Percentiles rank a stretch among this genome's conserved stretches.
These are phyloP conservation scores for Flaveria robusta DNA, from an alignment of 129 eudicot genomes.

Conservation along the genomic window DNA sequence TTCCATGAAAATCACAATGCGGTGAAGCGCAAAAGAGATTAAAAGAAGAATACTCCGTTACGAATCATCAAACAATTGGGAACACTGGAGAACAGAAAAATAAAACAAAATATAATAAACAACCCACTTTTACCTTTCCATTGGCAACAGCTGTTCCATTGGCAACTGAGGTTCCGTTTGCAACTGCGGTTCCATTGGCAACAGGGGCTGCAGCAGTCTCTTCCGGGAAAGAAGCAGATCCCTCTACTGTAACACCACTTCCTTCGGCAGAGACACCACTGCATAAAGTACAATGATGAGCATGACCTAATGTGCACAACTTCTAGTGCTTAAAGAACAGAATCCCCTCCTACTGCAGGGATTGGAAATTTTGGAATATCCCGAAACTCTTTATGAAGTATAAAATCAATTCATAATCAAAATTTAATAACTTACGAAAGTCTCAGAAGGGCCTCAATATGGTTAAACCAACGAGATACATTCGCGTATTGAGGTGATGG, in stretches of 20 bases:
- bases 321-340: background rate
- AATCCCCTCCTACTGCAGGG: too few species aligned
- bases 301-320: background rate
- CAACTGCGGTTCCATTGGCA: slow-evolving; percentile 31
- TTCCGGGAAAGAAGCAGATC: slow-evolving; percentile 56
- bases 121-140: slow-evolving; percentile 41
- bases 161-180: too few species aligned
- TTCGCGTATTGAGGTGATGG: slow-evolving; percentile 75
- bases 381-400: background rate
- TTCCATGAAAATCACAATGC: background rate
- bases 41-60: background rate
- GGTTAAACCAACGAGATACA: slow-evolving; percentile 83
- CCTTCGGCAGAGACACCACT: slow-evolving; percentile 97
- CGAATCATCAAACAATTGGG: background rate
- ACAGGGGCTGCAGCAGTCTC: slow-evolving; percentile 81
- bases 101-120: background rate
- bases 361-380: too few species aligned
- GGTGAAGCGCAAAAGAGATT: background rate
- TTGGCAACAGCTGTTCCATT: slow-evolving; percentile 50
- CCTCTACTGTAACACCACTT: slow-evolving; percentile 70
- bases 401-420: background rate
- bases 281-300: background rate
- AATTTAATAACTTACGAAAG: slow-evolving; percentile 62
- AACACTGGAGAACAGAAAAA: background rate
- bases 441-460: slow-evolving; percentile 85